Conservation (phyloP, 768 basidiomycete genomes). For the Lactarius sp. region DNA sequence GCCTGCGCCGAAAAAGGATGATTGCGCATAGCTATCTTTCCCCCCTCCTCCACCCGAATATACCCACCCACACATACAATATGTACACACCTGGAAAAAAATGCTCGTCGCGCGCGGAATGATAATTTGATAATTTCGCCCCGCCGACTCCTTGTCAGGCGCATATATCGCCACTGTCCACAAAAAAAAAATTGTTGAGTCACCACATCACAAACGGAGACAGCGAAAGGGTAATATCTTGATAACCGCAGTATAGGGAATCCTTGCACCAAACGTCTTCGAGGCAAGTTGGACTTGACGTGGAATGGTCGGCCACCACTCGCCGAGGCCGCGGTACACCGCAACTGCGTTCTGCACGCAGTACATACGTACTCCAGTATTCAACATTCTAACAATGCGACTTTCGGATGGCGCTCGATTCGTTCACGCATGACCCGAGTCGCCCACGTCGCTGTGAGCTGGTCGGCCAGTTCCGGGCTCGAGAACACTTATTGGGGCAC, state of each 20-base stretch:
- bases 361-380: not conserved
- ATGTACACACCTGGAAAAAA: not conserved
- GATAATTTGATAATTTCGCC: too few species aligned
- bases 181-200: not conserved
- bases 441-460: not conserved
- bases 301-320: not conserved
- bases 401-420: not conserved
- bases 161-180: not conserved
- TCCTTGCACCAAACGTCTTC: not conserved
- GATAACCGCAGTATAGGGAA: not conserved
- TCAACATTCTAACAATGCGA: not conserved
- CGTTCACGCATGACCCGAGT: not conserved
- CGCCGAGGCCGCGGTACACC: not conserved
- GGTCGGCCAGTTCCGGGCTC: not conserved
- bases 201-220: not conserved
- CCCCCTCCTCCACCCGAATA: not conserved
- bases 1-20: not conserved
- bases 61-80: not conserved
- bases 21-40: not conserved
- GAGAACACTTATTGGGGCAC: not conserved
- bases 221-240: not conserved
- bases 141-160: not conserved
- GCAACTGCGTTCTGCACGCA: not conserved
- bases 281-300: not conserved
- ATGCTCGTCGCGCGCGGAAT: too few species aligned